Evolutionary conservation across 768 basidiomycete species (phyloP).

Genomic region (Psilocybe sp.): DNA sequence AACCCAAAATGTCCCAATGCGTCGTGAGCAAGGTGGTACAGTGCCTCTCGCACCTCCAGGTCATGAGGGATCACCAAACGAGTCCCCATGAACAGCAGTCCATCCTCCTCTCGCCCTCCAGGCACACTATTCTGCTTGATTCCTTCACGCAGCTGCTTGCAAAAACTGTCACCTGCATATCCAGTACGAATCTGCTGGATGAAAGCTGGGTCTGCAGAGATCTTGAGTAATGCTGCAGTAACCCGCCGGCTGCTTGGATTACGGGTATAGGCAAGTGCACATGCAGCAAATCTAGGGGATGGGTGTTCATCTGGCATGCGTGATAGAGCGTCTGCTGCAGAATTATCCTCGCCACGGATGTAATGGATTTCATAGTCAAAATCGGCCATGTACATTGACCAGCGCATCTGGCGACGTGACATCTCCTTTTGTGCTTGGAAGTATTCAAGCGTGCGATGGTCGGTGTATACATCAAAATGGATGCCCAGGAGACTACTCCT

Average conservation of each 20-base stretch:
- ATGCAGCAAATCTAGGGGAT: not conserved
- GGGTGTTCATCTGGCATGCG: conserved; percentile 11
- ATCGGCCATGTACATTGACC: conserved; percentile 31
- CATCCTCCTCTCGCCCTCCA: not conserved
- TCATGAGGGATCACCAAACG: not conserved
- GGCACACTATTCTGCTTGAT: not conserved
- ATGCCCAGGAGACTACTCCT: conserved; percentile 11
- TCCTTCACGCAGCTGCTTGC: not conserved
- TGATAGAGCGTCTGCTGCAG: conserved; percentile 34
- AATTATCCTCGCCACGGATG: conserved; percentile 31
- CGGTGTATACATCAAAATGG: conserved; percentile 25
- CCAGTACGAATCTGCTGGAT: not conserved
- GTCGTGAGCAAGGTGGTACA: conserved; percentile 9
- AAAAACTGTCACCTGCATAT: not conserved
- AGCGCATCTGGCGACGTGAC: conserved; percentile 25
- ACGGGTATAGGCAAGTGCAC: conserved; percentile 4
- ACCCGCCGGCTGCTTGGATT: not conserved
- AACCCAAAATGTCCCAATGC: conserved; percentile 31
- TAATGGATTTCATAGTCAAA: conserved; percentile 34
- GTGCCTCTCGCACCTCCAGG: not conserved
- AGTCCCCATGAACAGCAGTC: not conserved
- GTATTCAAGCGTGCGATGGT: conserved; percentile 32
- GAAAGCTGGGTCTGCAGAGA: not conserved
- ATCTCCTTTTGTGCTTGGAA: conserved; percentile 28
- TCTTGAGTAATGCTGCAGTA: not conserved